Conservation (phyloP, 2,329 filamentous ascomycete genomes). For the Trichophyton equinum region DNA sequence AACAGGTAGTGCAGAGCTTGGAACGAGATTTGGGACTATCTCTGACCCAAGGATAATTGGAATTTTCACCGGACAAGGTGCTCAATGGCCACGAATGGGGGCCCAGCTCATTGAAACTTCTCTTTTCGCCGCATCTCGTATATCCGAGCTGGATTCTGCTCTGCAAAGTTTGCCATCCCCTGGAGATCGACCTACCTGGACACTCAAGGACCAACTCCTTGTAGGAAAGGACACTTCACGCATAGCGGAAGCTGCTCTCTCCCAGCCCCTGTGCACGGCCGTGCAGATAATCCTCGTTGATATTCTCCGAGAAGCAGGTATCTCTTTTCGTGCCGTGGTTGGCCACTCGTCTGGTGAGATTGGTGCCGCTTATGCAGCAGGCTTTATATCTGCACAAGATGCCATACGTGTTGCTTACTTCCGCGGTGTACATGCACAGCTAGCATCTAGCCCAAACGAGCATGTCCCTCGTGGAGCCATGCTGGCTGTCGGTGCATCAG, state of each 20-base stretch:
- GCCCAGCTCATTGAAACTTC: neutral
- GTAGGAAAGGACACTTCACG: neutral
- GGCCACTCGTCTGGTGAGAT: conserved; percentile 42
- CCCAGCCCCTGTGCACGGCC: conserved; percentile 15
- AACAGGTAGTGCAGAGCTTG: neutral
- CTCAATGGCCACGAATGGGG: conserved; percentile 13
- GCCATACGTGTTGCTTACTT: conserved; percentile 37
- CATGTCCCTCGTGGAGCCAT: conserved; percentile 30
- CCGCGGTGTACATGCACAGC: conserved; percentile 27
- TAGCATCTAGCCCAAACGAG: conserved; percentile 6
- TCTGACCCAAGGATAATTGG: conserved; percentile 3
- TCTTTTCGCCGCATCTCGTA: neutral
- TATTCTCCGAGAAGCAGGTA: conserved; percentile 15
- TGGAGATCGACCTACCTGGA: conserved; percentile 9
- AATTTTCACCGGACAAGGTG: conserved; percentile 14
- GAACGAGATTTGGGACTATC: neutral
- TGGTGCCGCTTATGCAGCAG: conserved; percentile 39
- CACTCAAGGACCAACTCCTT: conserved; percentile 31
- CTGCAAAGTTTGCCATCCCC: neutral
- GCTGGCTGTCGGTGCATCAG: conserved; percentile 35
- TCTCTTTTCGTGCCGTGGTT: conserved; percentile 27
- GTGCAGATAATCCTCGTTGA: conserved; percentile 13
- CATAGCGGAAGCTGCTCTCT: conserved; percentile 3
- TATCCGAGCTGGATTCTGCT: neutral
- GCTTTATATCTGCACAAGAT: conserved; percentile 29